Conservation (phyloP, 129 eudicot species). For the Ambrosia trifida region DNA sequence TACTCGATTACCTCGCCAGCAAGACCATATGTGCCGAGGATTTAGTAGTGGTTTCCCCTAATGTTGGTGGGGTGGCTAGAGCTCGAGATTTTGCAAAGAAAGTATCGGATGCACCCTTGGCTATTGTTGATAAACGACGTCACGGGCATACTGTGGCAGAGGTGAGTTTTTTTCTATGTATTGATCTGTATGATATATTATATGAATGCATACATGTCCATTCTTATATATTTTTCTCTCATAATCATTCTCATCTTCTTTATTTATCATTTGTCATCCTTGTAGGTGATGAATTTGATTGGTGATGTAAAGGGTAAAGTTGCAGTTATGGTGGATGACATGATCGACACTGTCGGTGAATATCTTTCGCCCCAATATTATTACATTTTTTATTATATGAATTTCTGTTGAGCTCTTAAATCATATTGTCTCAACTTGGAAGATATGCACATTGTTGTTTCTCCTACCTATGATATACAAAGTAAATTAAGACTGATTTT, state of each 20-base stretch:
- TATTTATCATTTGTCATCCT: background rate
- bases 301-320: slow-evolving; percentile 97
- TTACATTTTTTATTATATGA: background rate
- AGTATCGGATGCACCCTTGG: slow-evolving; percentile 95
- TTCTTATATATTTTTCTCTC: background rate
- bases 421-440: background rate
- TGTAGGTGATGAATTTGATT: slow-evolving; percentile 95
- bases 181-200: background rate
- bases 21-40: slow-evolving; percentile 83
- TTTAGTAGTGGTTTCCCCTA: slow-evolving; percentile 96
- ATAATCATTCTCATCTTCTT: too few relatives aligned
- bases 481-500: too few relatives aligned
- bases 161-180: slow-evolving; percentile 42
- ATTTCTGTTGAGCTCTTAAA: background rate
- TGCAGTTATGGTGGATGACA: slow-evolving; percentile 99
- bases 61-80: slow-evolving; percentile 97
- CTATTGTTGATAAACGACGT: slow-evolving; percentile 97
- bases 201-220: background rate
- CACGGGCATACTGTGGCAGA: slow-evolving; percentile 96
- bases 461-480: too few relatives aligned
- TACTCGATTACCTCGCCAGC: slow-evolving; percentile 98
- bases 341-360: slow-evolving; percentile 96
- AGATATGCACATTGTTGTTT: too few relatives aligned
- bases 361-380: too few relatives aligned
- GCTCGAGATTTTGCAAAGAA: slow-evolving; percentile 97